Conservation (phyloP, 148 eudicot species). For the Agrostemma githago region DNA sequence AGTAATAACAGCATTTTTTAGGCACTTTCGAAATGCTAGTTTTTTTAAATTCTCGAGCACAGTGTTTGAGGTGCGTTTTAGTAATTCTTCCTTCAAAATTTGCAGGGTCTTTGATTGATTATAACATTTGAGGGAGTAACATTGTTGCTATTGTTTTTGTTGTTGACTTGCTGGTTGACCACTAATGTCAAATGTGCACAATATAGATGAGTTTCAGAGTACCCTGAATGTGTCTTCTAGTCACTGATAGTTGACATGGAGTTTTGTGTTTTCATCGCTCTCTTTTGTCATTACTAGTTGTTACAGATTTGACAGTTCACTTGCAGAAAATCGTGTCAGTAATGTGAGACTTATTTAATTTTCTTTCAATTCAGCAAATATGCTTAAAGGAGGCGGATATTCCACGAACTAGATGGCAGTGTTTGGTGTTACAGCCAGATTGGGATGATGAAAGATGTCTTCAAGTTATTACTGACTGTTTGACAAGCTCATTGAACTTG, state of each 20-base stretch:
- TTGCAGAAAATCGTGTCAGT: too few relatives aligned
- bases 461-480: not conserved
- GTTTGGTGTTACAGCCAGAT: not conserved
- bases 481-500: slow-evolving; percentile 2
- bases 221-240: too few relatives aligned
- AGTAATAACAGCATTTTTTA: not conserved
- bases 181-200: too few relatives aligned
- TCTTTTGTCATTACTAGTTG: too few relatives aligned
- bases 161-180: too few relatives aligned
- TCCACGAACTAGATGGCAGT: slow-evolving; percentile 8
- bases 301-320: too few relatives aligned
- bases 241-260: too few relatives aligned
- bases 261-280: too few relatives aligned
- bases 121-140: not conserved
- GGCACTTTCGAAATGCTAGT: not conserved
- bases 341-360: not conserved
- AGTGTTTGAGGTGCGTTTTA: not conserved
- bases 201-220: too few relatives aligned
- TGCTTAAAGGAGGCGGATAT: not conserved
- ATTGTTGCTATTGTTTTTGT: too few relatives aligned
- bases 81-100: not conserved
- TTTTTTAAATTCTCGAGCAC: not conserved
- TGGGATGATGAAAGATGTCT: not conserved
- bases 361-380: not conserved
- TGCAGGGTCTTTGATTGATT: not conserved